Conservation (phyloP, 352 stramenopile genomes). For the Phytopythium boreale region DNA sequence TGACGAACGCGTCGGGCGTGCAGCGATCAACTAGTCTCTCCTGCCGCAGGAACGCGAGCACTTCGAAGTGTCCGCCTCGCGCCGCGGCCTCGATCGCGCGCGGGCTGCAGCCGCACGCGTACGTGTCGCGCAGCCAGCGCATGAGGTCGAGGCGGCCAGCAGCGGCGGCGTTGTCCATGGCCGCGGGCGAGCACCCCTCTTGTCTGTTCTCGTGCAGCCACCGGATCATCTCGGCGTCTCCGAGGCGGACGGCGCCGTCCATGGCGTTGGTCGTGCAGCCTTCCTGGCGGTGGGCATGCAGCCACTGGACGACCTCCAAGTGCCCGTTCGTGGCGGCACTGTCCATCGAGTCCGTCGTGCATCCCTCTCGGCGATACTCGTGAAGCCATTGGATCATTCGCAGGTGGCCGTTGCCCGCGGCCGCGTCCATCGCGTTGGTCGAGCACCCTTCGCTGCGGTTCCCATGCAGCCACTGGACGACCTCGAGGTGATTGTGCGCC, state of each 20-base stretch:
- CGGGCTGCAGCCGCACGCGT: constrained; percentile 10
- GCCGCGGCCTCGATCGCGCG: constrained; percentile 22
- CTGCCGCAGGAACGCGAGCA: constrained; percentile 22
- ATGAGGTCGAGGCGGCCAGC: constrained; percentile 19
- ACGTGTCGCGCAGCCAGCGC: constrained; percentile 1
- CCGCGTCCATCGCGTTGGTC: constrained; percentile 27
- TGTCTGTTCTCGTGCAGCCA: constrained; percentile 24
- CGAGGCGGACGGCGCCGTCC: constrained; percentile 19
- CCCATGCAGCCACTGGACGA: constrained; percentile 9
- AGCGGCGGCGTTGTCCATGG: constrained; percentile 21
- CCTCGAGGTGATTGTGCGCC: constrained; percentile 13
- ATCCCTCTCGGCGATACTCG: constrained; percentile 20
- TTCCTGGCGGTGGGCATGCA: constrained; percentile 23
- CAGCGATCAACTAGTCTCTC: constrained; percentile 20
- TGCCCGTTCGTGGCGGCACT: constrained; percentile 15
- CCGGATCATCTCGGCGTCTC: constrained; percentile 16
- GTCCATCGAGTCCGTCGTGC: constrained; percentile 22
- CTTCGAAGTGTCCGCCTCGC: constrained; percentile 18
- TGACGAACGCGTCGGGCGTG: constrained; percentile 25
- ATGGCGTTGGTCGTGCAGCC: constrained; percentile 27
- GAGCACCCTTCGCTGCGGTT: constrained; percentile 18
- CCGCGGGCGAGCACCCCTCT: constrained; percentile 25
- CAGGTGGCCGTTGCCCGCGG: constrained; percentile 20
- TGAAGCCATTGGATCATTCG: constrained; percentile 31
- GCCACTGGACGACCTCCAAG: constrained; percentile 19